Base-by-base conservation (phyloP, 331 rosid genomes). In the Cydonia oblonga region DNA sequence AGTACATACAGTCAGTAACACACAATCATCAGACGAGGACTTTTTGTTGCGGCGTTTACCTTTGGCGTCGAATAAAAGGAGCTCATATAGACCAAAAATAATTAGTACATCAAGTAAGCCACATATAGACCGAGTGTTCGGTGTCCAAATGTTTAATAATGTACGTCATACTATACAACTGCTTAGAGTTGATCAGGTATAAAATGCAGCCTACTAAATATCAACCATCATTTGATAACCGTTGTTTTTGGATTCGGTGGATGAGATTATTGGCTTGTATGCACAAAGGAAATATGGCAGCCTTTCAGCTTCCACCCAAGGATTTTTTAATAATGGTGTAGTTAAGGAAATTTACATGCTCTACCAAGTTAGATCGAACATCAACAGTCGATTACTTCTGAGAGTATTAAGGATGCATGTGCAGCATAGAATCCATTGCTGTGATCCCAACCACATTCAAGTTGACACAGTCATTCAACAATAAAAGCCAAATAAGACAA, bases 1-100 rank as follows among this genome's bases (percentile, higher is more conserved):
- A 79, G 77, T 77, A 63, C 44, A 28, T 9, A 62, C 44, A 26
- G 60, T 71, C 68, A 57, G 71, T 24, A 44, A 40, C 10, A 15
- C 40, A 57, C 54, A 22, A 32, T 30, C 68, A 44, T 9, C 32
- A 56, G 7, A 25, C 35, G 24, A 49, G 64, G 74, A 29, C 46
- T 3, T 46, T 61, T 61, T 58, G 19, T 28, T 61, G 23, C 40
- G n/a, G 66, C 1, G 2, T 63, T 63, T 9, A 32, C 44, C 16
- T 30, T 19, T 9, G 25, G 68, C 16, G 9, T 19, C 42, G 4
- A 71, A 64, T 62, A 26, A 18, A 33, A 33, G n/a, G 18, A 33
- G n/a, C 20, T 12, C 18, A 62, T 19, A 49, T 16, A 16, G 44
- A 62, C 58, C 25, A 57, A 54, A 12, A 22, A 61, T 10, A 63